Conservation (phyloP, 2,329 filamentous ascomycete genomes). For the Neonectria coccinea region DNA sequence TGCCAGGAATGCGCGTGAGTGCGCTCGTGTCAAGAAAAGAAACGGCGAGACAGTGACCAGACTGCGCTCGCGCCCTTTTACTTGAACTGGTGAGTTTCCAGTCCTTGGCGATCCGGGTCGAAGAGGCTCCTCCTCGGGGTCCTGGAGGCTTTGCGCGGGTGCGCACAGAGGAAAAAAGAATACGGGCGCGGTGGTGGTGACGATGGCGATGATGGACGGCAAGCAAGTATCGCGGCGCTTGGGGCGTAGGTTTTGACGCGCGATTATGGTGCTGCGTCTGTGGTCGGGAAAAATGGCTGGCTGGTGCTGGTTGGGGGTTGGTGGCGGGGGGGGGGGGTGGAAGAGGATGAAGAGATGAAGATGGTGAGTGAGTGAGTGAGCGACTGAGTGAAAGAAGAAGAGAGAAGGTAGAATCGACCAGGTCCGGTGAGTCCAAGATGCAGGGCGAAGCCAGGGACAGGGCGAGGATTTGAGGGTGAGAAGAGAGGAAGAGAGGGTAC, state of each 20-base stretch:
- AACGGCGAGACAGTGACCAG: conserved; percentile 40
- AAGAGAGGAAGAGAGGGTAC: conserved; percentile 33
- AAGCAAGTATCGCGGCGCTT: conserved; percentile 45
- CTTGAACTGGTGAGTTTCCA: conserved; percentile 13
- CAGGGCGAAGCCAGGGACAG: conserved; percentile 40
- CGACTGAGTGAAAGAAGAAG: conserved; percentile 24
- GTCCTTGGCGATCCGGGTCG: conserved; percentile 13
- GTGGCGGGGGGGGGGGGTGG: conserved; percentile 34
- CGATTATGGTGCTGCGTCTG: conserved; percentile 49
- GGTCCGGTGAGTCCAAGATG: conserved; percentile 27
- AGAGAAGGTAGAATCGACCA: conserved; percentile 27
- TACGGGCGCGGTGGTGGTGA: conserved; percentile 26
- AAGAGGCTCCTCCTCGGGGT: conserved; percentile 25
- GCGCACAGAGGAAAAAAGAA: conserved; percentile 21
- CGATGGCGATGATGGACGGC: conserved; percentile 32
- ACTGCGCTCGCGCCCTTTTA: conserved; percentile 35
- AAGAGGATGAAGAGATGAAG: background rate
- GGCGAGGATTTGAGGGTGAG: conserved; percentile 30
- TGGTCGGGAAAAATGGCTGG: conserved; percentile 37
- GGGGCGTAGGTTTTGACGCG: conserved; percentile 48
- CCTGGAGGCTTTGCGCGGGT: conserved; percentile 26
- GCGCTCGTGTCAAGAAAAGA: conserved; percentile 25
- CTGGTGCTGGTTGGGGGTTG: conserved; percentile 32
- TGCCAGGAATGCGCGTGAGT: conserved; percentile 30
- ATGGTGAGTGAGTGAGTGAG: conserved; percentile 21